These are phyloP conservation scores for Viola pubescens DNA, from an alignment of 441 rosid species.

Conservation along the genomic window DNA sequence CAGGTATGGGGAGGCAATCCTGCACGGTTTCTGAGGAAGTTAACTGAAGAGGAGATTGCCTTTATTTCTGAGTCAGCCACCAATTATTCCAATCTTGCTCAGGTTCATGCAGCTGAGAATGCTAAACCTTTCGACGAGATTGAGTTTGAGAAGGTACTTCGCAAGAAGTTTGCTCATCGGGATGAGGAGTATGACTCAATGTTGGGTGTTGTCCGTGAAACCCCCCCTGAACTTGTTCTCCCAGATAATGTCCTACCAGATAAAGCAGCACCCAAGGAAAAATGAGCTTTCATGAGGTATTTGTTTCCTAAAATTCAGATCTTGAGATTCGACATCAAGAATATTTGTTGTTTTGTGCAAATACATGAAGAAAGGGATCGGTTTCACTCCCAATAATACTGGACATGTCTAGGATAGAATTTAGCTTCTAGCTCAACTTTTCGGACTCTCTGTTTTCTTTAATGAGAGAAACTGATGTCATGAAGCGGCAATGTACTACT, in stretches of 20 bases:
- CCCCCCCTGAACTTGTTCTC: constrained; percentile 66
- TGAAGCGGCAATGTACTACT: constrained; percentile 16
- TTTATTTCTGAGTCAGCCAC: constrained; percentile 68
- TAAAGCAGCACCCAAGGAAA: constrained; percentile 50
- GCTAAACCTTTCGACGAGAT: constrained; percentile 67
- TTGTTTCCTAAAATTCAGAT: constrained; percentile 18
- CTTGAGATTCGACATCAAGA: constrained; percentile 25
- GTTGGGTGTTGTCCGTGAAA: constrained; percentile 79
- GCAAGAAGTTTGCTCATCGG: constrained; percentile 59
- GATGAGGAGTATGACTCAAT: constrained; percentile 85
- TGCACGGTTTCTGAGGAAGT: constrained; percentile 82
- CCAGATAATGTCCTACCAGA: constrained; percentile 49
- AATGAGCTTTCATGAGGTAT: constrained; percentile 32
- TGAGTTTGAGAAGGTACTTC: constrained; percentile 84
- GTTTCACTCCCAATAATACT: constrained; percentile 44
- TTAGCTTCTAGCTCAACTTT: constrained; percentile 14
- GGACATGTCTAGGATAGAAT: constrained; percentile 27
- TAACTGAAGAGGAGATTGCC: constrained; percentile 56
- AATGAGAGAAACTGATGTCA: constrained; percentile 18
- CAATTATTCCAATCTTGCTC: constrained; percentile 80
- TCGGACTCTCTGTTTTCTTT: constrained; percentile 16
- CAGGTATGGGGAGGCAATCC: constrained; percentile 99
- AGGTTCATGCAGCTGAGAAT: constrained; percentile 82
- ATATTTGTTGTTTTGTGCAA: constrained; percentile 27
- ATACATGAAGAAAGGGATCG: constrained; percentile 29